Evolutionary conservation across 2,329 filamentous ascomycete genomes (phyloP).

Genomic region (Cryphonectria japonica): DNA sequence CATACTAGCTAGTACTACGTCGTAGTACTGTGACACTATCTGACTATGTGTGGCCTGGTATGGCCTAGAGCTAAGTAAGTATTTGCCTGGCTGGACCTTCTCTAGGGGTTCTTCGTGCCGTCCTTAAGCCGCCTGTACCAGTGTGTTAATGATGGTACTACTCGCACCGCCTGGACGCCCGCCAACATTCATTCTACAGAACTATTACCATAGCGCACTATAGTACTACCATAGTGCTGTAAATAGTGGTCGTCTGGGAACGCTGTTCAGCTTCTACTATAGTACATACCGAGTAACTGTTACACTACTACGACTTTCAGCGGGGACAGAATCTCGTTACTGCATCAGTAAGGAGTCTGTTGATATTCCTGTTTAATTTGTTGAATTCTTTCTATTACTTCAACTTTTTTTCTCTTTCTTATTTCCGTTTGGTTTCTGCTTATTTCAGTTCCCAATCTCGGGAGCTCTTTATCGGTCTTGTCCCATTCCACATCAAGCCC

Average conservation of each 20-base stretch:
- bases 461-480: neutral
- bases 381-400: neutral
- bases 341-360: neutral
- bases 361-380: neutral
- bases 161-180: neutral
- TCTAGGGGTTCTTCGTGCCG: too few relatives aligned
- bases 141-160: neutral
- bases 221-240: neutral
- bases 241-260: neutral
- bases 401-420: neutral
- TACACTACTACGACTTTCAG: neutral
- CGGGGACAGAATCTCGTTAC: neutral
- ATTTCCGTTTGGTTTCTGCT: neutral
- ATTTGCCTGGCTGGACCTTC: too few relatives aligned
- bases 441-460: neutral
- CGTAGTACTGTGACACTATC: neutral
- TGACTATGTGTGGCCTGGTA: too few relatives aligned
- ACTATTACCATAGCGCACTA: neutral
- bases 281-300: neutral
- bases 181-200: neutral
- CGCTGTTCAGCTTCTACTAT: neutral
- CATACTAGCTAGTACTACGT: neutral
- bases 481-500: neutral
- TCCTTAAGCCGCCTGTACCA: neutral
- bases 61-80: neutral